Evolutionary conservation across 108 stramenopile genomes (phyloP).

Genomic region (Nitzschia palea): DNA sequence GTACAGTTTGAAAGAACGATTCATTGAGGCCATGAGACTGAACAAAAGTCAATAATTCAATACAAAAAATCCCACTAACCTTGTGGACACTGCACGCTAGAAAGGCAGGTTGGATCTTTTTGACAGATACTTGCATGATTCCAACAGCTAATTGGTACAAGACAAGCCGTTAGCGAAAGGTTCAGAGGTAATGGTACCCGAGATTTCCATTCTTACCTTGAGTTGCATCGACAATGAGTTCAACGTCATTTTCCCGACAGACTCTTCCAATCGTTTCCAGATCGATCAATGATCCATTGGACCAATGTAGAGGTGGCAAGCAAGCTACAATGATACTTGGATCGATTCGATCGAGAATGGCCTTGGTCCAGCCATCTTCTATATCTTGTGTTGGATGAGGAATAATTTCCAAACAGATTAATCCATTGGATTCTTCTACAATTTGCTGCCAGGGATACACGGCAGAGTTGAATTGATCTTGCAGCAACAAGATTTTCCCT

Average conservation of each 20-base stretch:
- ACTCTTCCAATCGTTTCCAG: conserved; percentile 28
- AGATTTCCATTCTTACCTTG: conserved; percentile 26
- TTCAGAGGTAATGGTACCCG: no score
- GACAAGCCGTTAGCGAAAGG: not conserved
- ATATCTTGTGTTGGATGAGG: conserved; percentile 24
- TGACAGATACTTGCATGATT: conserved; percentile 29
- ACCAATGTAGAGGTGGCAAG: conserved; percentile 61
- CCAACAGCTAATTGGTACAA: conserved; percentile 23
- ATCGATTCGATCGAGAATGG: conserved; percentile 28
- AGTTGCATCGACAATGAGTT: conserved; percentile 53
- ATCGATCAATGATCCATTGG: conserved; percentile 47
- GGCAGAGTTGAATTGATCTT: conserved; percentile 57
- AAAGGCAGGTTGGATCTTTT: conserved; percentile 25
- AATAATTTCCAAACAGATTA: conserved; percentile 36
- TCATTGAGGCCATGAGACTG: not conserved
- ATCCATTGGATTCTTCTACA: conserved; percentile 19
- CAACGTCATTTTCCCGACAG: conserved; percentile 27
- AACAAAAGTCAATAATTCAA: not conserved
- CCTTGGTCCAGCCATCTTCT: conserved; percentile 36
- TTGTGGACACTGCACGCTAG: conserved; percentile 54
- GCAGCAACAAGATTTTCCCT: conserved; percentile 42
- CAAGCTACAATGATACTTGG: conserved; percentile 33
- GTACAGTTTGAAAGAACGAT: not conserved
- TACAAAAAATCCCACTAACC: not conserved
- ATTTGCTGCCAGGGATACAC: conserved; percentile 59